phyloP scores from a whole-genome alignment of 129 eudicot species.

The Escallonia herrerae region DNA sequence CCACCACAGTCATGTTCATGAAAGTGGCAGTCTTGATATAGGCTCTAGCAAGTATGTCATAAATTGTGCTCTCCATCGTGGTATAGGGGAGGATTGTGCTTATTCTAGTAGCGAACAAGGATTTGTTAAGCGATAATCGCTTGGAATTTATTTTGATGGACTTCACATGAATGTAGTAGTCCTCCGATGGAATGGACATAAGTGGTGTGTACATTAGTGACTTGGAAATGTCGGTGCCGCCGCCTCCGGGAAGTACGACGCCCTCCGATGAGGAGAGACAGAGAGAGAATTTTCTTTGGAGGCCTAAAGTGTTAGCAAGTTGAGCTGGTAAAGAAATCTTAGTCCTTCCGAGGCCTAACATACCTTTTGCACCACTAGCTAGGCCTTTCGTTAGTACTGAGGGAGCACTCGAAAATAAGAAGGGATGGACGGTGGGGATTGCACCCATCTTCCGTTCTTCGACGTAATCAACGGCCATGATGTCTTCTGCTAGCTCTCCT shows the following conservation, averaged over 20 bases:
- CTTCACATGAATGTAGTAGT: conserved; percentile 36
- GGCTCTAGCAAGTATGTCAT: conserved; percentile 25
- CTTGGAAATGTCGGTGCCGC: conserved; percentile 15
- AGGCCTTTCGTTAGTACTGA: conserved; percentile 36
- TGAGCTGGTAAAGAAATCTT: conserved; percentile 53
- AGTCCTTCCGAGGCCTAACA: conserved; percentile 60
- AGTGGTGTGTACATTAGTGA: conserved; percentile 66
- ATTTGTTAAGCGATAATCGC: conserved; percentile 18
- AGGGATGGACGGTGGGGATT: conserved; percentile 19
- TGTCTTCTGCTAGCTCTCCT: conserved; percentile 41
- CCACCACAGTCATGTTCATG: conserved; percentile 45
- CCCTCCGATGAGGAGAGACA: conserved; percentile 60
- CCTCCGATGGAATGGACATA: conserved; percentile 9
- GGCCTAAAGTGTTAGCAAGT: conserved; percentile 25
- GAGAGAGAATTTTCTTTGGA: conserved; percentile 48
- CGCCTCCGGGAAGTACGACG: conserved; percentile 32
- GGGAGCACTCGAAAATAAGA: conserved; percentile 48
- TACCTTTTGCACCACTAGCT: conserved; percentile 44
- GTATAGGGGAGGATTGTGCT: conserved; percentile 59
- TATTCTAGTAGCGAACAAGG: conserved; percentile 27
- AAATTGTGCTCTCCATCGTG: conserved; percentile 38
- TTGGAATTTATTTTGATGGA: conserved; percentile 45
- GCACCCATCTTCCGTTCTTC: conserved; percentile 12
- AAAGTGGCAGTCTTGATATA: conserved; percentile 28
- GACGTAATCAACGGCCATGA: conserved; percentile 14